Base-by-base conservation (phyloP, 192 early-diverging fungal genomes). In the Entrophospora sp. region DNA sequence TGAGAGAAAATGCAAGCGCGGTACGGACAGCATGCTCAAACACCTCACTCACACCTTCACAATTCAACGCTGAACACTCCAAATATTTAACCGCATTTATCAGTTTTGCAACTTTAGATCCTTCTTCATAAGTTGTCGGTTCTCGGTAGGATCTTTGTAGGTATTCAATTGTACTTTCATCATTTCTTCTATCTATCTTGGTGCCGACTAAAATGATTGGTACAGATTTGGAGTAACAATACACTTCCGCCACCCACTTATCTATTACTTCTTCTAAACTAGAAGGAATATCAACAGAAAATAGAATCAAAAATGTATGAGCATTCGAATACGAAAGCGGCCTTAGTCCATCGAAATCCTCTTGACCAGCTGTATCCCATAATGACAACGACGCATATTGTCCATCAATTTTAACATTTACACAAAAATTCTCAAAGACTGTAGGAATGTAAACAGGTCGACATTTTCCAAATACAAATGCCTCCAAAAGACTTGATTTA, bases 61-160 rank as follows among this genome's bases (percentile, higher is more conserved):
- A 83, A 59, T 80, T 83, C 75, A 84, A 86, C 53, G 92, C 92
- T 53, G 88, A 90, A 75, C 94, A 96, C 76, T 96, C 93, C 43
- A 94, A 69, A 71, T 95, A 94, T 66, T 86, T 85, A 74, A 78
- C 77, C n/a, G 93, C 95, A 48, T 79, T 80, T 76, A 95, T 93
- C 68, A 83, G 81, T 27, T 89, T 78, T 20, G 93, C 92, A 59
- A 91, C 84, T 16, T 70, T 78, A 34, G 73, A 67, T 46, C 88
- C 93, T 90, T 87, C 75, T 61, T 77, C 72, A 34, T 52, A 46
- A 18, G 75, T 69, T 14, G 74, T 69, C 28, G 74, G 30, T 18
- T 68, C 13, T 70, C 38, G 6, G 66, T 53, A n/a, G n/a, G n/a
- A n/a, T n/a, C n/a, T n/a, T n/a, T n/a, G n/a, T 31, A 66, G 65